Evolutionary conservation across 1,139 yeast species (phyloP).

Genomic region (Kluyveromyces marxianus): DNA sequence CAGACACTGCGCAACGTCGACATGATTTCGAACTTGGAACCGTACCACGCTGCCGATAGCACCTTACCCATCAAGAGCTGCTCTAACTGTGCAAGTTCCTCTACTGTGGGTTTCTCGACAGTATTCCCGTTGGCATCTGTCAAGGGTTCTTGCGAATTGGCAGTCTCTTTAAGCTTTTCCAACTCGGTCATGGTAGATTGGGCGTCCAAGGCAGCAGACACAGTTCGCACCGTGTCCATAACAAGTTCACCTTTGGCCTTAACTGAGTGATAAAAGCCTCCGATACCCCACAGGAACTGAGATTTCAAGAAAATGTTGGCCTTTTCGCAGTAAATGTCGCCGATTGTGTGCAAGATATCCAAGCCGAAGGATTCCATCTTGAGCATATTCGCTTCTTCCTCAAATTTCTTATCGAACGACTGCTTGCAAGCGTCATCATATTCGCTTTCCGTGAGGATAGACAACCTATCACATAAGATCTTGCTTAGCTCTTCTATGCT

Average conservation of each 20-base stretch:
- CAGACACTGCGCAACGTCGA: slow-evolving; percentile 85
- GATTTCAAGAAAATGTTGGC: slow-evolving; percentile 52
- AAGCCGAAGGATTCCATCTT: slow-evolving; percentile 93
- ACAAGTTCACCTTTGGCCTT: slow-evolving; percentile 84
- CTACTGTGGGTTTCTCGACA: slow-evolving; percentile 56
- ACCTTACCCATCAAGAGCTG: slow-evolving; percentile 83
- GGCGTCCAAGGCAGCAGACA: slow-evolving; percentile 83
- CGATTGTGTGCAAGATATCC: slow-evolving; percentile 82
- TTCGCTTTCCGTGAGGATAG: slow-evolving; percentile 79
- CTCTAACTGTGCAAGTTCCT: slow-evolving; percentile 80
- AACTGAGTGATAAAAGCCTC: slow-evolving; percentile 76
- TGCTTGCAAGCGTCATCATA: slow-evolving; percentile 59
- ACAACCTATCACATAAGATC: slow-evolving; percentile 57
- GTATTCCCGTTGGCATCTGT: slow-evolving; percentile 44
- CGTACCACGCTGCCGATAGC: slow-evolving; percentile 93
- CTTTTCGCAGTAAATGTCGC: slow-evolving; percentile 66
- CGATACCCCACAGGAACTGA: slow-evolving; percentile 71
- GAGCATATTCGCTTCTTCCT: slow-evolving; percentile 77
- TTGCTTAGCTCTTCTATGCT: slow-evolving; percentile 59
- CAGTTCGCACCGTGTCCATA: slow-evolving; percentile 80
- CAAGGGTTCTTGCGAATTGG: slow-evolving; percentile 33
- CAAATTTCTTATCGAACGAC: slow-evolving; percentile 64
- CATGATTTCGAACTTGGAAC: slow-evolving; percentile 83
- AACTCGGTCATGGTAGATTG: slow-evolving; percentile 82
- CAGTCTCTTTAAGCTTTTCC: slow-evolving; percentile 58